phyloP scores from a whole-genome alignment of 75 land plant species.

The Picea glauca region DNA sequence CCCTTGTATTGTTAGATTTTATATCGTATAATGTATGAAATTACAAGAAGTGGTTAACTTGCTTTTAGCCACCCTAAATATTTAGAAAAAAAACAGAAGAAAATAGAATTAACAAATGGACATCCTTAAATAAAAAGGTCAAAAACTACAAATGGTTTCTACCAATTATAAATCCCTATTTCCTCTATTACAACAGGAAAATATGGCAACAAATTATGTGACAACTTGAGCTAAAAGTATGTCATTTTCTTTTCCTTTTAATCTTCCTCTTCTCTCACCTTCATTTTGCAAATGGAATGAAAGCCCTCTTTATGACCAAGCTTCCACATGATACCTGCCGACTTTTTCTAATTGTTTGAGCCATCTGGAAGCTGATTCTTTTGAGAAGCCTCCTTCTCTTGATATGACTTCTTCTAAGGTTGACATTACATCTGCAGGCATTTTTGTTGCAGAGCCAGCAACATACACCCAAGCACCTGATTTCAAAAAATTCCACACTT shows the following conservation, averaged over 20 bases:
- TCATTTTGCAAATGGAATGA: background rate
- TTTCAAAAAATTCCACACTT: conserved; percentile 61
- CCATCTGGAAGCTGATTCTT: conserved; percentile 55
- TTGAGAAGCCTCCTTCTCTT: conserved; percentile 42
- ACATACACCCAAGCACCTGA: conserved; percentile 67
- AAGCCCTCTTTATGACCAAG: conserved; percentile 62
- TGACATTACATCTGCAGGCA: conserved; percentile 83
- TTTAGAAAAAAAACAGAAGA: too few relatives aligned
- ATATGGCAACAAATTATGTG: too few relatives aligned
- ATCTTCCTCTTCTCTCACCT: background rate
- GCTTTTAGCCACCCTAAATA: too few relatives aligned
- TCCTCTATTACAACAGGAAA: too few relatives aligned
- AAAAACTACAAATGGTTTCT: too few relatives aligned
- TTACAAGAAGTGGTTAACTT: too few relatives aligned
- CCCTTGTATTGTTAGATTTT: too few relatives aligned
- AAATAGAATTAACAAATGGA: too few relatives aligned
- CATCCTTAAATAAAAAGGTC: too few relatives aligned
- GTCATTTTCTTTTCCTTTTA: background rate
- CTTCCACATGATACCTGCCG: conserved; percentile 78
- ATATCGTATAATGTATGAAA: too few relatives aligned
- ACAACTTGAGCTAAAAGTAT: too few relatives aligned
- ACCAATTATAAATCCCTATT: too few relatives aligned
- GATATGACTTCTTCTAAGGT: conserved; percentile 60
- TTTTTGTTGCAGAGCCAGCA: conserved; percentile 84
- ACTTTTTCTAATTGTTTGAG: conserved; percentile 55